Base-by-base conservation (phyloP, 2,329 filamentous ascomycete genomes). In the Xylaria polymorpha region DNA sequence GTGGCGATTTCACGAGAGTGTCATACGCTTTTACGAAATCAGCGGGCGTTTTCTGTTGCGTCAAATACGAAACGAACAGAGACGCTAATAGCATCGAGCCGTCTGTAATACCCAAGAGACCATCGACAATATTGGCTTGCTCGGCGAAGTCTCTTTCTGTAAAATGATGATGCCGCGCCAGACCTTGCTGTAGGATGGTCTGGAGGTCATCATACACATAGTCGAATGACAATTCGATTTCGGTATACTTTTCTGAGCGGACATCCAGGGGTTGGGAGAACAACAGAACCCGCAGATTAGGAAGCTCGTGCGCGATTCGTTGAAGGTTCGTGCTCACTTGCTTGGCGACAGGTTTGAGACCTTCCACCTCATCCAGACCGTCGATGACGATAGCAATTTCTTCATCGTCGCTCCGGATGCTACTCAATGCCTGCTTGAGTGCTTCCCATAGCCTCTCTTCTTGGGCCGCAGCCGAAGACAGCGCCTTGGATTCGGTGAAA, bases 361-460 rank as follows among this genome's bases (percentile, higher is more conserved):
- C 69, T 41, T 71, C 69, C 56, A 71, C 69, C 51, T 69, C 69
- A 37, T 71, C 69, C 3, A 71, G 44, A 20, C 69, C 69, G 15
- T 71, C 69, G 20, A 71, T 60, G 12, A 71, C 25, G n/a, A 71
- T 32, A 4, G 67, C 60, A 2, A 71, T 29, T n/a, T 69, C 63
- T 32, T 71, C 69, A 20, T 69, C 69, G 10, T 62, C 67, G 48
- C 63, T 68, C 53, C 67, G 53, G n/a, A 69, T 53, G 12, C 57
- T 63, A 29, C 58, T 64, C 39, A 71, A 15, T 0, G 67, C 66
- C 29, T 69, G 69, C n/a, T 43, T 37, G 32, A 71, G 69, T 1
- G 69, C 61, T 6, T 64, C 67, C 69, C 69, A 71, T 7, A 71
- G 37, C 14, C 57, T 64, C 5, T 69, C 55, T 43, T 71, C 69